Conservation (phyloP, 2,329 filamentous ascomycete species). For the Talaromyces sp. region DNA sequence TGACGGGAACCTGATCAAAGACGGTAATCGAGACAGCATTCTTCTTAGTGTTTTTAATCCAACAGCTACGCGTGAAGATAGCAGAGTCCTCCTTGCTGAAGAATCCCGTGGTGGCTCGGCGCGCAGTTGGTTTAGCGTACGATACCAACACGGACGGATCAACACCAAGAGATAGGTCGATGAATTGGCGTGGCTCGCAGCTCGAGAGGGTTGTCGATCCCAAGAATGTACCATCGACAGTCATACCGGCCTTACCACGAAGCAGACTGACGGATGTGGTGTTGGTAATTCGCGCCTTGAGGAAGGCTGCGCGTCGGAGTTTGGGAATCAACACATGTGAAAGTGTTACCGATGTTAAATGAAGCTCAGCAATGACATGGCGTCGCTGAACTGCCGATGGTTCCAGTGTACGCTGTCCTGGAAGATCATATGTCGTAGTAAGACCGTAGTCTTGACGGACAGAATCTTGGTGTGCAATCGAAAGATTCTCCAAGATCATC, state of each 20-base stretch:
- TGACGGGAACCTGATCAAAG: conserved; percentile 34
- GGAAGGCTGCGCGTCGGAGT: conserved; percentile 38
- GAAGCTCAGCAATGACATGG: conserved; percentile 39
- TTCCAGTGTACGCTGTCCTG: conserved; percentile 35
- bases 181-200: conserved; percentile 28
- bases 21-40: conserved; percentile 27
- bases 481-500: neutral
- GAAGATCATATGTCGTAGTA: conserved; percentile 42
- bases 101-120: conserved; percentile 26
- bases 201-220: conserved; percentile 26
- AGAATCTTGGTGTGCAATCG: conserved; percentile 31
- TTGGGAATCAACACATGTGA: conserved; percentile 41
- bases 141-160: conserved; percentile 31
- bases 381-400: conserved; percentile 35
- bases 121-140: conserved; percentile 30
- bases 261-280: conserved; percentile 21
- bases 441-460: conserved; percentile 41
- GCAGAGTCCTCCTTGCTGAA: conserved; percentile 32
- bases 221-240: conserved; percentile 25
- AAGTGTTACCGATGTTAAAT: conserved; percentile 33
- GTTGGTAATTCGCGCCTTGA: conserved; percentile 40
- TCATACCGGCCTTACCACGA: conserved; percentile 16
- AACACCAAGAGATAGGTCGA: conserved; percentile 33
- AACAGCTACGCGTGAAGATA: conserved; percentile 30
- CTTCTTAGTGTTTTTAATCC: conserved; percentile 33